Evolutionary conservation across 192 early-diverging fungal genomes (phyloP), one percentile per base, ranked within the genome.

Genomic region (Chytriomyces confervae): DNA sequence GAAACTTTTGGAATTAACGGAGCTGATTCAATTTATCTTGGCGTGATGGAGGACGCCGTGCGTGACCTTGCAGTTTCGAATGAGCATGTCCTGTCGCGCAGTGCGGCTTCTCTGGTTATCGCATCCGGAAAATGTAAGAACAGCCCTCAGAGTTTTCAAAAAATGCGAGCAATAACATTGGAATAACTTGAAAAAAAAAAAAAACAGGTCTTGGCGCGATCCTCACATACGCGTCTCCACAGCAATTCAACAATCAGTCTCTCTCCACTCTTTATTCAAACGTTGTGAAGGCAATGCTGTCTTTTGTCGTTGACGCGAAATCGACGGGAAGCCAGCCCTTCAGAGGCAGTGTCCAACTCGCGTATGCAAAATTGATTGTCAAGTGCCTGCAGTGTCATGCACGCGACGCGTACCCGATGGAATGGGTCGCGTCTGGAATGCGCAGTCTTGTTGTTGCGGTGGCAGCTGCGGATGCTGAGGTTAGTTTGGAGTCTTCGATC

Each of bases 1-100:
- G 74, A 65, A 47, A 48, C 45, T 7, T 76, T 65, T 66, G 74
- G 74, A 5, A 36, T 43, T 6, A 65, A 65, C 43, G 74, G 74
- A 13, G 74, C 49, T 51, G 74, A 76, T 51, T 63, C 23, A 10
- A 23, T 76, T 60, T 76, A 76, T 51, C 44, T 0, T 23, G 74
- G 62, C 7, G 51, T 76, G 8, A 18, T 76, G 6, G 61, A 63
- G 29, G 74, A 76, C 46, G 7, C 44, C 5, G 63, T 76, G 0
- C 7, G 45, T 5, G 74, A 76, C 51, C 11, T 76, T 45, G 5
- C 50, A 24, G 13, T 10, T 18, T 8, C 51, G 9, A 18, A 53
- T 10, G 18, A 8, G 18, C 51, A 18, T 53, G 18, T 53, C 51
- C 8, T 18, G 18, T 10, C 9, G 8, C 8, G 51, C 8, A 53